A percentile compares a stretch with the other conserved stretches of the same genome.
These are phyloP conservation scores for Syncephalastrum sp. DNA, from an alignment of 371 early-diverging fungal species.

Conservation along the genomic window DNA sequence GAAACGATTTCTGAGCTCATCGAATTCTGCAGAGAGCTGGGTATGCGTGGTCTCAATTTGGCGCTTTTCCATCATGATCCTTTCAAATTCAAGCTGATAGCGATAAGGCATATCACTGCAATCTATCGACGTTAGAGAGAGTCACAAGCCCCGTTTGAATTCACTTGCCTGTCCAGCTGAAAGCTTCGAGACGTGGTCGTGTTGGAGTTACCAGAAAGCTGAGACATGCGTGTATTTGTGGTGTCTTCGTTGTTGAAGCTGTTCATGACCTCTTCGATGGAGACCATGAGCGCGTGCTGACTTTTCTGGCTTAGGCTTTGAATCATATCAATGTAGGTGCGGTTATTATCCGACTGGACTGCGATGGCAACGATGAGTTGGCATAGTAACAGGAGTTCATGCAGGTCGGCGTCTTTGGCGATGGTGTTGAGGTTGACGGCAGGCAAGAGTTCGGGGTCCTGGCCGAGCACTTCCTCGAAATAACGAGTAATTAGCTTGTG, in stretches of 20 bases:
- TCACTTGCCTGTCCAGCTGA: constrained; percentile 20
- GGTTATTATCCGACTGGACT: constrained; percentile 86
- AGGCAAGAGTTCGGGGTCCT: constrained; percentile 57
- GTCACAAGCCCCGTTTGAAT: neutral
- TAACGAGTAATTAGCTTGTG: constrained; percentile 81
- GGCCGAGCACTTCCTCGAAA: constrained; percentile 83
- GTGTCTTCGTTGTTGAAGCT: constrained; percentile 40
- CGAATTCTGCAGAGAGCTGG: constrained; percentile 52
- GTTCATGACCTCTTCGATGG: constrained; percentile 74
- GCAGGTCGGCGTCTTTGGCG: constrained; percentile 74
- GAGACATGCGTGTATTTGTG: constrained; percentile 27
- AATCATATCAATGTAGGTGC: constrained; percentile 82
- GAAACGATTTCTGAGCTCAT: constrained; percentile 53
- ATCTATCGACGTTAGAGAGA: neutral
- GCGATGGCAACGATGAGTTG: constrained; percentile 83
- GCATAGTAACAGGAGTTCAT: constrained; percentile 76
- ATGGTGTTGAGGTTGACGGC: constrained; percentile 74
- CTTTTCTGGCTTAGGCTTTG: constrained; percentile 73
- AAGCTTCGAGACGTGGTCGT: constrained; percentile 21
- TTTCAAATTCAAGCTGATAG: constrained; percentile 43
- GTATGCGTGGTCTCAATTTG: constrained; percentile 56
- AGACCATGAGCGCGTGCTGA: constrained; percentile 89
- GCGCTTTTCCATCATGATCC: constrained; percentile 48
- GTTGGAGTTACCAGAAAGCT: constrained; percentile 30
- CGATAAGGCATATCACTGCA: constrained; percentile 40